These are phyloP conservation scores for Arabidopsis arenosa DNA, from an alignment of 345 rosid genomes.

Conservation along the genomic window DNA sequence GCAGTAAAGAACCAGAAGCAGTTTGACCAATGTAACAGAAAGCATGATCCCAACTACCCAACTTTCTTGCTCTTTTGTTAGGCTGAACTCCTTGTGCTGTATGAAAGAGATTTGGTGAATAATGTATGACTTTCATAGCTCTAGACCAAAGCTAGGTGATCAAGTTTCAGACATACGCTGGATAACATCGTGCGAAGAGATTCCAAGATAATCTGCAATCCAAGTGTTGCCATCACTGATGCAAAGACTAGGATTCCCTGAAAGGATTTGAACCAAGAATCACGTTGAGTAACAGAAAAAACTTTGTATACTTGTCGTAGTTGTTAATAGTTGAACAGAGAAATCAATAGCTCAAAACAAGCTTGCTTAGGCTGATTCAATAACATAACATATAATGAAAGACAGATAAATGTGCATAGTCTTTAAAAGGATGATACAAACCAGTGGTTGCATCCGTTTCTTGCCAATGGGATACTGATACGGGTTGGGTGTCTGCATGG, in stretches of 20 bases:
- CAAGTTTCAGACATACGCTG: conserved; percentile 53
- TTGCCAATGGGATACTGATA: conserved; percentile 98
- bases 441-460: conserved; percentile 99
- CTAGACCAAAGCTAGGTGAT: conserved; percentile 24
- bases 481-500: conserved; percentile 95
- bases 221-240: conserved; percentile 99
- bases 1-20: conserved; percentile 76
- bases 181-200: conserved; percentile 73
- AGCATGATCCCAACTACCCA: conserved; percentile 99
- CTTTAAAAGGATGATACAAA: conserved; percentile 45
- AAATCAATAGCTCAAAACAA: neutral
- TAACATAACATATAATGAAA: neutral
- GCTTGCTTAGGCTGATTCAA: neutral
- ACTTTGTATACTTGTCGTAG: neutral
- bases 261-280: conserved; percentile 39
- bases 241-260: conserved; percentile 99
- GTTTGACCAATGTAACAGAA: conserved; percentile 83
- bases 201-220: conserved; percentile 96
- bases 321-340: conserved; percentile 3
- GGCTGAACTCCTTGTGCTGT: conserved; percentile 71
- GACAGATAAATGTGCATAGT: neutral
- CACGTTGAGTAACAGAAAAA: neutral
- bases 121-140: conserved; percentile 18
- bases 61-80: conserved; percentile 73
- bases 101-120: conserved; percentile 36